Evolutionary conservation across 108 stramenopile species (phyloP), one percentile per base, ranked within the genome.

Genomic region (Fragilariopsis cylindrus): DNA sequence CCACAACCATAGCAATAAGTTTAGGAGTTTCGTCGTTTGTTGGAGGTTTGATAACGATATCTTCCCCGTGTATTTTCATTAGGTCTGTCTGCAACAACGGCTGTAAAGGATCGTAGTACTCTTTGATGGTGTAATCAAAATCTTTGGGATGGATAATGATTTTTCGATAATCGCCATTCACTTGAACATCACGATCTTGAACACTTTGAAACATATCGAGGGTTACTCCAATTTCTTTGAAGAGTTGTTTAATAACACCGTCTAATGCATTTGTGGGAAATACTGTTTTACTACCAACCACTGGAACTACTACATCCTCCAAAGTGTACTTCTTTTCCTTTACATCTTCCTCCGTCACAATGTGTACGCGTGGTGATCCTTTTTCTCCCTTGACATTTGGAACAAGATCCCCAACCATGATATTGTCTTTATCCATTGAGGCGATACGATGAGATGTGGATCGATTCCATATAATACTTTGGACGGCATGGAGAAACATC

Each of bases 401-500:
- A 13, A 95, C 89, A n/a, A 90, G 69, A 77, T 92, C 92, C 6
- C 95, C 95, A 11, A 71, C 74, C 60, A 76, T 9, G 5, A 91
- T 81, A 63, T 82, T 48, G 7, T 68, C 72, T 12, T 74, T 86
- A 11, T 75, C 87, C 64, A 78, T 55, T 43, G 65, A 78, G 48
- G 84, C 82, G 13, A 92, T 82, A 4, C 88, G 62, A 64, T 82
- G 48, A 5, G 86, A 85, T 9, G 81, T 85, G 7, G 77, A 82
- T 16, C 60, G 46, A 74, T 93, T 93, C 88, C 87, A 93, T 6
- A 90, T 42, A 4, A 76, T 73, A 69, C 88, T 89, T 47, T 89
- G 85, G 30, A 86, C 75, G 18, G 94, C 90, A 75, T 97, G 96
- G 5, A 95, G 57, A 72, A 89, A 97, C 93, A 97, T 97, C 71